These are phyloP conservation scores for Fragilaria crotonensis DNA, from an alignment of 108 stramenopile genomes.

Conservation along the genomic window DNA sequence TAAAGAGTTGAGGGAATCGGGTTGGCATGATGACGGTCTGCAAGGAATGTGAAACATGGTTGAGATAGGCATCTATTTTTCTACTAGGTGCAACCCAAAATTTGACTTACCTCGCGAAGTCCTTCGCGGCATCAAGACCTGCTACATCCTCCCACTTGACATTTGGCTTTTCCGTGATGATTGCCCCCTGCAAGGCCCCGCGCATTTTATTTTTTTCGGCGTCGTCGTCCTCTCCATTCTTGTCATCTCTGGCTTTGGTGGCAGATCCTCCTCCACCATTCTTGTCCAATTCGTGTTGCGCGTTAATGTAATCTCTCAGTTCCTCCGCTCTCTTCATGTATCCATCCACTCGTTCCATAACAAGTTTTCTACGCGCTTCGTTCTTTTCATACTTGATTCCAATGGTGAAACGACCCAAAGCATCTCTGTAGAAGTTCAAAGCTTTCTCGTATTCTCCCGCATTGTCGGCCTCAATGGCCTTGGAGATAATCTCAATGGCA, in stretches of 20 bases:
- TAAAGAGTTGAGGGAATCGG: constrained; percentile 91
- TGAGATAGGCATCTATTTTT: too few species aligned
- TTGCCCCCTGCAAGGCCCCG: constrained; percentile 68
- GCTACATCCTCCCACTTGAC: constrained; percentile 98
- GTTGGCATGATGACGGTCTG: constrained; percentile 93
- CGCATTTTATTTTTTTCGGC: constrained; percentile 77
- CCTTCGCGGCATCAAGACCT: constrained; percentile 94
- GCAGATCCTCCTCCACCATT: constrained; percentile 37
- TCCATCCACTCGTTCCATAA: constrained; percentile 88
- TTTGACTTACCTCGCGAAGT: constrained; percentile 86
- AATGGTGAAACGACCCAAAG: constrained; percentile 85
- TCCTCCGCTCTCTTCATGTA: constrained; percentile 99
- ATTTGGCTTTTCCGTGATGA: constrained; percentile 95
- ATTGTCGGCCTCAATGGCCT: constrained; percentile 89
- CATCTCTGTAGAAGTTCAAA: constrained; percentile 79
- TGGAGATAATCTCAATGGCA: constrained; percentile 80
- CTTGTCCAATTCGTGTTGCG: constrained; percentile 65
- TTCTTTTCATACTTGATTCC: constrained; percentile 99
- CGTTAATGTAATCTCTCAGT: constrained; percentile 75
- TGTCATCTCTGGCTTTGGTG: constrained; percentile 42
- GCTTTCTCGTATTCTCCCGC: constrained; percentile 84
- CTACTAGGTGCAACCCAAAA: too few species aligned
- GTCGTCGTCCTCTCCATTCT: constrained; percentile 65
- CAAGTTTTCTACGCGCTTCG: constrained; percentile 84
- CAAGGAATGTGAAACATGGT: background rate